A percentile compares a stretch with the other conserved stretches of the same genome.
These are phyloP conservation scores for Mycena latifolia DNA, from an alignment of 768 basidiomycete species.

Conservation along the genomic window DNA sequence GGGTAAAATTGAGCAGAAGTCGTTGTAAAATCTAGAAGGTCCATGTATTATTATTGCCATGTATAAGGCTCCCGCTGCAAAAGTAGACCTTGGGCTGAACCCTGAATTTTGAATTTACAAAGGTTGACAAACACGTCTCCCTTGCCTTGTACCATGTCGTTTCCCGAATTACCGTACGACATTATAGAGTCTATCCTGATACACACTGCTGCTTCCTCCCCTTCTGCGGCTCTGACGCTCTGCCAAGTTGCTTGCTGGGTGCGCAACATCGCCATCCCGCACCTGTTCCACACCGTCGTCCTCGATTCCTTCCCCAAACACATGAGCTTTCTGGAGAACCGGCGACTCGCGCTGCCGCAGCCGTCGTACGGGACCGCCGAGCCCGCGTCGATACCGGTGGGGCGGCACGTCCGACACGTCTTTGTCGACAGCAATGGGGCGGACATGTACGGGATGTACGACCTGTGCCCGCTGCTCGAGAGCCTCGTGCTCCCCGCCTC, in stretches of 20 bases:
- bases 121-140: no score
- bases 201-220: neutral
- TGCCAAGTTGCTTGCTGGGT: constrained; percentile 18
- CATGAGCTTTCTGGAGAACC: neutral
- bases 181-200: constrained; percentile 5
- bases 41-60: no score
- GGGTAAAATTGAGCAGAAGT: no score
- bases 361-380: neutral
- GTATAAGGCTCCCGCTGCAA: no score
- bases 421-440: constrained; percentile 5
- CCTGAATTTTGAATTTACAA: no score
- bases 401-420: constrained; percentile 3
- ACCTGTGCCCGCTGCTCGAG: constrained; percentile 2
- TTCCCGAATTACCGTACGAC: constrained; percentile 15
- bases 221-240: neutral
- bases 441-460: constrained; percentile 8
- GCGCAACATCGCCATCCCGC: constrained; percentile 14
- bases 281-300: constrained; percentile 12
- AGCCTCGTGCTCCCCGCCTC: constrained; percentile 10
- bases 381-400: neutral
- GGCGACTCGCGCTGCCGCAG: neutral
- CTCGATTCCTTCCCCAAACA: constrained; percentile 1
- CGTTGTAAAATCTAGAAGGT: no score
- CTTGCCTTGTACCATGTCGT: neutral
- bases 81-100: no score